A percentile compares a stretch with the other conserved stretches of the same genome.
Conservation (phyloP, 163 green algal genomes). For the Volvox carteri region DNA sequence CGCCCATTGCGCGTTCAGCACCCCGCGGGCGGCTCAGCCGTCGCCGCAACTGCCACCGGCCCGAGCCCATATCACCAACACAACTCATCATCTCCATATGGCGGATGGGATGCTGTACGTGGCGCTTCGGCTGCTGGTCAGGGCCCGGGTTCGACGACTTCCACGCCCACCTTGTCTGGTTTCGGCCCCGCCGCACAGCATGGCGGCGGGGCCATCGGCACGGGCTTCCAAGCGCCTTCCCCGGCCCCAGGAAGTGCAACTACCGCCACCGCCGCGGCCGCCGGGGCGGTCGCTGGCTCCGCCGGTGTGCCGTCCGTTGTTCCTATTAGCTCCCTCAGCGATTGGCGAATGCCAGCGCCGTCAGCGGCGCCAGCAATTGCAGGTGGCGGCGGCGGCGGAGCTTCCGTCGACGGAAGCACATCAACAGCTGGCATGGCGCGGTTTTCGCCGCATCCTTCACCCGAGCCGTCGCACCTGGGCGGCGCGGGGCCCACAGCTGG, state of each 20-base stretch:
- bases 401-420: neutral
- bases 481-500: neutral
- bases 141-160: neutral
- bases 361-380: neutral
- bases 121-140: neutral
- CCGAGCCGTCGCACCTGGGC: neutral
- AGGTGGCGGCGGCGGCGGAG: no score
- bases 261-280: neutral
- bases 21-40: neutral
- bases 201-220: no score
- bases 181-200: neutral
- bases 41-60: neutral
- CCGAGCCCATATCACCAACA: constrained; percentile 46
- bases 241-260: neutral
- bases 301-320: constrained; percentile 21
- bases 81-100: constrained; percentile 1
- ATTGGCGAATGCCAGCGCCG: constrained; percentile 19
- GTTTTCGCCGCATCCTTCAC: neutral
- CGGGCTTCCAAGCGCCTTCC: neutral
- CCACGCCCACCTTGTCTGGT: constrained; percentile 31
- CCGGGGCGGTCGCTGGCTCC: neutral
- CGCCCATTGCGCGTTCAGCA: constrained; percentile 23
- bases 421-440: neutral
- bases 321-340: constrained; percentile 44
- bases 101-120: constrained; percentile 9